Evolutionary conservation across 2,329 filamentous ascomycete species (phyloP), one percentile per base, ranked within the genome.

Genomic region (Claviceps sp.): DNA sequence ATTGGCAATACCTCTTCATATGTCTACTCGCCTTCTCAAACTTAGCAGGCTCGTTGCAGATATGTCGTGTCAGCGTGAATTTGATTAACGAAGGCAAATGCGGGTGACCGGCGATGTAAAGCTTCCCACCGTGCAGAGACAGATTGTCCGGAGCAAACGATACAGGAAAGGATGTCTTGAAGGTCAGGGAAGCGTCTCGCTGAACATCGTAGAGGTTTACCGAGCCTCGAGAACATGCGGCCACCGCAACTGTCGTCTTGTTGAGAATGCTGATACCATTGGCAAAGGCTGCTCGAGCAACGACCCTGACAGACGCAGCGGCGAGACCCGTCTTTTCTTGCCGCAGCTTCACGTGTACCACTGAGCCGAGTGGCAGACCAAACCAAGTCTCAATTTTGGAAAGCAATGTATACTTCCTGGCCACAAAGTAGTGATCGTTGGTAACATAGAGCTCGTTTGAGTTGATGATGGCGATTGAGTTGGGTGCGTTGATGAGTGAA

Each of bases 111-210:
- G 71, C 66, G 18, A 70, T 64, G 9, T 71, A 54, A 18, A 73
- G 62, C n/a, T 60, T 61, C 47, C 58, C 56, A 40, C 37, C 57
- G 22, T 49, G 60, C 3, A 62, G 47, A 0, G 66, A 65, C 11
- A 73, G 59, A 44, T 73, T 73, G 53, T 73, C 71, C 0, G 69
- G 65, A 6, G 67, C 34, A 53, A 71, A 73, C 0, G 69, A 66
- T 2, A 57, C 47, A 4, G n/a, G 26, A 9, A 57, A 44, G 3
- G 41, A 51, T 4, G 52, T 47, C 26, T 36, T 49, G 34, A 52
- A 51, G 3, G 18, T 16, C 13, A 55, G 49, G 4, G 49, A 41
- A 9, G 42, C 38, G 46, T 54, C 42, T 13, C 36, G 2, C 9
- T 18, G 51, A 8, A 65, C 47, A 6, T 48, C 37, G 60, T 64